These are phyloP conservation scores for Physcomitrellopsis africana DNA, from an alignment of 225 moss, liverwort and hornwort species.

Conservation along the genomic window DNA sequence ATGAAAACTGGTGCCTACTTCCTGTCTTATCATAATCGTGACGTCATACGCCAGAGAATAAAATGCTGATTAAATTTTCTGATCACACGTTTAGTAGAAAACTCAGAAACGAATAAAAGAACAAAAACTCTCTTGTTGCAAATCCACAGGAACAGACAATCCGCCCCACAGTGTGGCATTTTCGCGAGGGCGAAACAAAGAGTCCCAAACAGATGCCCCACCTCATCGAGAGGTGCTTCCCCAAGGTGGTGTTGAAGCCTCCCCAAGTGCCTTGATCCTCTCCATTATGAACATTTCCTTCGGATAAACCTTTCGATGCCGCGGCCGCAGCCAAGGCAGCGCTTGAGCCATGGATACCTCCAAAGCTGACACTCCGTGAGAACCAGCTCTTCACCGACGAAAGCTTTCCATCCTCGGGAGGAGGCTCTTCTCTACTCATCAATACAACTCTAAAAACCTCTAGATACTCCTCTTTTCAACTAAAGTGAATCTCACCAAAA, in stretches of 20 bases:
- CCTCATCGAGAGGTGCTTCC: conserved; percentile 47
- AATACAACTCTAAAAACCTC: not conserved
- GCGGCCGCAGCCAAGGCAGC: conserved; percentile 22
- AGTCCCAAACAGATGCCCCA: conserved; percentile 5
- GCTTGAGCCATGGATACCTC: conserved; percentile 38
- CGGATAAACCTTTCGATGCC: conserved; percentile 29
- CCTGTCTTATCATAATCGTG: too few species aligned
- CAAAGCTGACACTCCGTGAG: conserved; percentile 44
- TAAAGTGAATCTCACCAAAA: too few species aligned
- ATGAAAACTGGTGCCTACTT: too few species aligned
- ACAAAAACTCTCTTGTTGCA: too few species aligned
- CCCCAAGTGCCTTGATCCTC: conserved; percentile 40
- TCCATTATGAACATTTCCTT: conserved; percentile 20
- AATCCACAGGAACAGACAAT: not conserved
- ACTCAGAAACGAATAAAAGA: too few species aligned
- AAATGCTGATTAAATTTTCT: too few species aligned
- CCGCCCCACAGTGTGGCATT: not conserved
- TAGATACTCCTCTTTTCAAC: too few species aligned
- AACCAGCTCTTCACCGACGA: conserved; percentile 49
- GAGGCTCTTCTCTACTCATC: conserved; percentile 36
- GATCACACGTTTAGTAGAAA: too few species aligned
- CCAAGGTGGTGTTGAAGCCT: conserved; percentile 24
- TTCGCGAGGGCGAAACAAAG: not conserved
- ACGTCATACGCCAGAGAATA: too few species aligned
- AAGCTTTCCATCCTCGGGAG: conserved; percentile 37